Base-by-base conservation (phyloP, 148 eudicot species). In the Pouteria glomerata region DNA sequence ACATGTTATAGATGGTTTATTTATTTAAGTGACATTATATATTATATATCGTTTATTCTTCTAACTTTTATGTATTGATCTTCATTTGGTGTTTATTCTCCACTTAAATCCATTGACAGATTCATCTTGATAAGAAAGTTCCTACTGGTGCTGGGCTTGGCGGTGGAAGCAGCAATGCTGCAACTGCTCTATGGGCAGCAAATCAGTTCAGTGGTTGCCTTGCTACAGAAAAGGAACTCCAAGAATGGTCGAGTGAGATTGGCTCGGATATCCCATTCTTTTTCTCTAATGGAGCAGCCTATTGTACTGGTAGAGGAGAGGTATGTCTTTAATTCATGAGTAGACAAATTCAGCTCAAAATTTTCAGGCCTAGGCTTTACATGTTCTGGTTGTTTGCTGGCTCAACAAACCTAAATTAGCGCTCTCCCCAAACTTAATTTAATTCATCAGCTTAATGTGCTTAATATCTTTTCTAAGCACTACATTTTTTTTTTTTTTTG, bases 101-200 rank as follows among this genome's bases (percentile, higher is more conserved):
- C 26, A 73, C 63, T 51, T 48, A 64, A 27, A 31, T 68, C 53
- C 51, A 8, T 75, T 47, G 71, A 58, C 77, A 95, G 98, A 82
- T 95, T 76, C 98, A 95, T 82, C 86, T 95, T 37, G 97, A 91
- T 75, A 95, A 95, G 84, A 95, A 85, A 81, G 98, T 95, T 71
- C 98, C 98, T 1, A 95, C 98, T 0, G 98, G 98, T 55, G 98
- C 98, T 48, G 98, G 98, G 42, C 91, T 95, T 57, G 97, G 97
- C 26, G 98, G 97, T 65, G 98, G 98, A 65, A 95, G 98, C 77
- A 89, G 98, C 73, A 95, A 95, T 73, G 98, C 98, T 69, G 98
- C 98, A 53, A 95, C 98, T 68, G 85, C 98, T 70, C 77, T 95
- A 64, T 95, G 98, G 98, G 98, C 98, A 24, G 97, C 93, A 73